A percentile compares a stretch with the other conserved stretches of the same genome.
These are phyloP conservation scores for Porcisia hertigi DNA, from an alignment of 208 protist species.

Conservation along the genomic window DNA sequence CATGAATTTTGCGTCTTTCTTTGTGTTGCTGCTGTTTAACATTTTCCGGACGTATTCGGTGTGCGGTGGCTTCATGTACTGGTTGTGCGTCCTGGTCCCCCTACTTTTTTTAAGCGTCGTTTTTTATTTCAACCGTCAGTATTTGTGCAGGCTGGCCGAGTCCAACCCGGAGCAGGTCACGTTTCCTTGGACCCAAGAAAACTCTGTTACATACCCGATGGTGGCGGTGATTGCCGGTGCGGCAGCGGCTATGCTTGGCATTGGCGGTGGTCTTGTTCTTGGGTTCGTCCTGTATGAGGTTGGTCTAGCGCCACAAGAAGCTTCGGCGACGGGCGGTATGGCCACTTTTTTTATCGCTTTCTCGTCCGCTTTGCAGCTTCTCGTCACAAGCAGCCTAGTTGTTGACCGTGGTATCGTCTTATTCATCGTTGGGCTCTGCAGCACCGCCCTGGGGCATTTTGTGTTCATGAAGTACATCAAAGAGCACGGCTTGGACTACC, in stretches of 20 bases:
- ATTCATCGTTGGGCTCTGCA: conserved; percentile 57
- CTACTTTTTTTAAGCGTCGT: conserved; percentile 29
- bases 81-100: conserved; percentile 44
- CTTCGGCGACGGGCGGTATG: conserved; percentile 71
- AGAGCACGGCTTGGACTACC: conserved; percentile 49
- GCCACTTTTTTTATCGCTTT: conserved; percentile 86
- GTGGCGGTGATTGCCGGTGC: conserved; percentile 73
- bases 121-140: conserved; percentile 48
- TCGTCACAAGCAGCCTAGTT: conserved; percentile 55
- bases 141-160: conserved; percentile 36
- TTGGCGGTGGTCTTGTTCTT: conserved; percentile 83
- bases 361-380: conserved; percentile 52
- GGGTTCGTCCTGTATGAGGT: conserved; percentile 86
- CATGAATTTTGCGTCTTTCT: conserved; percentile 56
- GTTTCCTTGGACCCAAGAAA: conserved; percentile 67
- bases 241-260: conserved; percentile 79
- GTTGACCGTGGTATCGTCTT: conserved; percentile 68
- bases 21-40: conserved; percentile 70
- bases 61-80: conserved; percentile 62
- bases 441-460: conserved; percentile 68
- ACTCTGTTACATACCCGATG: conserved; percentile 57
- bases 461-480: conserved; percentile 80
- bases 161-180: conserved; percentile 30
- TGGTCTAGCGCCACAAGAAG: conserved; percentile 68
- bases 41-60: conserved; percentile 39